A percentile compares a stretch with the other conserved stretches of the same genome.
These are phyloP conservation scores for Bertia moriformis DNA, from an alignment of 2,329 filamentous ascomycete species.

Conservation along the genomic window DNA sequence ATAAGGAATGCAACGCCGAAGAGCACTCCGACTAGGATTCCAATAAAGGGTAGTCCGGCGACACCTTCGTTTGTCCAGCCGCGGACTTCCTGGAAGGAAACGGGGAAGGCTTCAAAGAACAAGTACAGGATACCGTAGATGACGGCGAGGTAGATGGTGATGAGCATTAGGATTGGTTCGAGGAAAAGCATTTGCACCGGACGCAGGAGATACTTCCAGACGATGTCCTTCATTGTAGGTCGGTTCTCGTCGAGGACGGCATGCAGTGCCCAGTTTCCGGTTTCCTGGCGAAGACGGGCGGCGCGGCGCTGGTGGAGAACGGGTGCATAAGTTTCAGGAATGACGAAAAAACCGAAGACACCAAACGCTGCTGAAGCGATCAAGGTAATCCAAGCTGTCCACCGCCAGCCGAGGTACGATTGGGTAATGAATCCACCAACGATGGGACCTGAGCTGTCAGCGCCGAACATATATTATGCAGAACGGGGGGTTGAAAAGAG, in stretches of 20 bases:
- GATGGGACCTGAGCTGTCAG: no score
- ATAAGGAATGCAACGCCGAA: constrained; percentile 12
- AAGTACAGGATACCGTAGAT: constrained; percentile 25
- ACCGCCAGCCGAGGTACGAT: constrained; percentile 34
- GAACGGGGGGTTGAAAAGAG: no score
- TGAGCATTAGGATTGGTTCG: constrained; percentile 7
- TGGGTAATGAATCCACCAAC: constrained; percentile 31
- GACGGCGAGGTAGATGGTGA: constrained; percentile 7
- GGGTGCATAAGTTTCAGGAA: constrained; percentile 32
- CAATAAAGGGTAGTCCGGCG: constrained; percentile 22
- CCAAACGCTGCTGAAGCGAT: constrained; percentile 27
- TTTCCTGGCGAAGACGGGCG: constrained; percentile 24
- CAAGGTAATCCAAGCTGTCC: constrained; percentile 37
- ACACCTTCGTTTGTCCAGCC: constrained; percentile 19
- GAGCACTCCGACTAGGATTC: constrained; percentile 19
- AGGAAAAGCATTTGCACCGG: constrained; percentile 6
- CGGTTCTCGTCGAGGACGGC: constrained; percentile 6
- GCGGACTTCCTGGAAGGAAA: constrained; percentile 22
- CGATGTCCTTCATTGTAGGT: constrained; percentile 3
- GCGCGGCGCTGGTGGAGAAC: constrained; percentile 30
- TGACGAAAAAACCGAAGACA: constrained; percentile 22
- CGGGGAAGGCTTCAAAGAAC: constrained; percentile 28
- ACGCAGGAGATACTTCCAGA: constrained; percentile 6
- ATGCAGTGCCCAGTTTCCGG: constrained; percentile 14
- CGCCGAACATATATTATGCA: no score